phyloP scores from a whole-genome alignment of 225 moss, liverwort and hornwort genomes.

The Neckera pumila region DNA sequence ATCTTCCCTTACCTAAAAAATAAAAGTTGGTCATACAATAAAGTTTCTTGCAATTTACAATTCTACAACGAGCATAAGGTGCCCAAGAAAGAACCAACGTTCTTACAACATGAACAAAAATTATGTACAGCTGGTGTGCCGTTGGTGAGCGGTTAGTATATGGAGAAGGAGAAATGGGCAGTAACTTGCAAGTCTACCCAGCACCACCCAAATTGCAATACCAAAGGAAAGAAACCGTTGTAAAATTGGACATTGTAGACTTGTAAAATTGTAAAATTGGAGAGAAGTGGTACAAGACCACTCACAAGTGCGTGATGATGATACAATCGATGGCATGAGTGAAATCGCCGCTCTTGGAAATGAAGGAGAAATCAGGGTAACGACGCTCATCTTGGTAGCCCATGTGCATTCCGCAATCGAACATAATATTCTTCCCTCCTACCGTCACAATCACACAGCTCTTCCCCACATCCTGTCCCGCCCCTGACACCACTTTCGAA shows the following conservation, averaged over 20 bases:
- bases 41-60: not conserved
- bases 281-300: not conserved
- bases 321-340: constrained; percentile 83
- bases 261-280: not conserved
- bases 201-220: not conserved
- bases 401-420: constrained; percentile 99
- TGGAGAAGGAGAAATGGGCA: not conserved
- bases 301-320: constrained; percentile 92
- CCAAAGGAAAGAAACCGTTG: not conserved
- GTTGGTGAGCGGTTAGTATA: not conserved
- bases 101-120: not conserved
- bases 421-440: constrained; percentile 92
- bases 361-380: constrained; percentile 87
- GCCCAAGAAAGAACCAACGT: not conserved
- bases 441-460: constrained; percentile 94
- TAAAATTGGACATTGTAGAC: not conserved
- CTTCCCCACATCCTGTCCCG: constrained; percentile 98
- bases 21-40: not conserved
- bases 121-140: not conserved
- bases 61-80: not conserved
- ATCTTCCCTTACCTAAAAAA: not conserved
- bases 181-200: not conserved
- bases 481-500: constrained; percentile 35
- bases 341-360: constrained; percentile 77
- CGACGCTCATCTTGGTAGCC: constrained; percentile 96